Percentiles rank a stretch among this genome's conserved stretches.
These are phyloP conservation scores for Sphenostylis stenocarpa DNA, from an alignment of 306 rosid species.

Conservation along the genomic window DNA sequence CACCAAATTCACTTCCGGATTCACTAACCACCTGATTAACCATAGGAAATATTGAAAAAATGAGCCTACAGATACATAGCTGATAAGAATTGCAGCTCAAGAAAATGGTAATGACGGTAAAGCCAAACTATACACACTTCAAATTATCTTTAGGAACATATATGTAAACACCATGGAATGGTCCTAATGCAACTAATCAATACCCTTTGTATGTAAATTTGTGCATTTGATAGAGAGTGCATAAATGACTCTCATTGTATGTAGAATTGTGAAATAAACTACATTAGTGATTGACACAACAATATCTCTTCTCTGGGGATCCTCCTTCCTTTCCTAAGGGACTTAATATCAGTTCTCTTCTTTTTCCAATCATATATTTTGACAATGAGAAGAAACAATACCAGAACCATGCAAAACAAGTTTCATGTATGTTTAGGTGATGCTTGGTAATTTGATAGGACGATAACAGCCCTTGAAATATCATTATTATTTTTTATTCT, in stretches of 20 bases:
- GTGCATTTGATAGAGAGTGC: constrained; percentile 10
- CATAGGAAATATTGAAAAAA: neutral
- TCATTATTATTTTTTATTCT: neutral
- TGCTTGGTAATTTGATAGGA: neutral
- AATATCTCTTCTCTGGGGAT: neutral
- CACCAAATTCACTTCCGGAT: constrained; percentile 65
- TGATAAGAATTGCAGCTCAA: neutral
- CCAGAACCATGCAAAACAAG: neutral
- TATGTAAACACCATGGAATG: neutral
- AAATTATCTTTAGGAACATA: neutral
- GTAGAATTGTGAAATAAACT: neutral
- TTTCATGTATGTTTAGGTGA: neutral
- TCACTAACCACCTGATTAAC: constrained; percentile 48
- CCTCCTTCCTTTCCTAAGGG: neutral
- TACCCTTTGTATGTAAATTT: constrained; percentile 23
- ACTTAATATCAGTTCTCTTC: neutral
- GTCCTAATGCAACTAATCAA: neutral
- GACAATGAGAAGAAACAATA: neutral
- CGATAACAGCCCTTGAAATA: neutral
- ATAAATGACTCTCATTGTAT: neutral
- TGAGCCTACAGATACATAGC: neutral
- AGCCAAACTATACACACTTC: neutral
- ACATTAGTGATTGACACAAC: neutral
- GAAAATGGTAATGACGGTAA: neutral
- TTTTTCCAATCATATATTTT: neutral